Evolutionary conservation across 1,284 basidiomycete genomes (phyloP).

Genomic region (Exobasidium rhododendri): DNA sequence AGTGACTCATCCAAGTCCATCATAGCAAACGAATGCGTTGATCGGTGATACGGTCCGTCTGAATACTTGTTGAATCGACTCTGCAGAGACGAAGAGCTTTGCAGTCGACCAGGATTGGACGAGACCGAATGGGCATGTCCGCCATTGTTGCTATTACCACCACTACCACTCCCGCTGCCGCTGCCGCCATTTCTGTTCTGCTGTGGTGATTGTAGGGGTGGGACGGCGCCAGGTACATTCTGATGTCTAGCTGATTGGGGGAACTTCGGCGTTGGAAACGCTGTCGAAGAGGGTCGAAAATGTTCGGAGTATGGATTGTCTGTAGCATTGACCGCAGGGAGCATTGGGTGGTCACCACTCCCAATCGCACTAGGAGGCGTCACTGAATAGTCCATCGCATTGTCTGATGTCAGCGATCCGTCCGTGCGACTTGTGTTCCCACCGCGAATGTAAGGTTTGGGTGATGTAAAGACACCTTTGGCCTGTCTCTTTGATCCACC

Average conservation of each 20-base stretch:
- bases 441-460: neutral
- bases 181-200: neutral
- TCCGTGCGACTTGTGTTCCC: neutral
- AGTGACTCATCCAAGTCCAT: constrained; percentile 51
- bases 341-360: too few species aligned
- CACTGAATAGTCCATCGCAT: too few species aligned
- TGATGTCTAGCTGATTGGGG: neutral
- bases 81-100: neutral
- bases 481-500: constrained; percentile 3
- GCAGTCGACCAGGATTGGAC: neutral
- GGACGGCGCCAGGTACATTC: neutral
- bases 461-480: neutral
- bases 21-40: constrained; percentile 21
- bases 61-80: neutral
- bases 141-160: neutral
- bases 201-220: neutral
- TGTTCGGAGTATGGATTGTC: neutral
- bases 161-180: constrained; percentile 10
- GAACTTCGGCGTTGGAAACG: neutral
- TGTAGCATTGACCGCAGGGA: too few species aligned
- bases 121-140: neutral
- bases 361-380: too few species aligned
- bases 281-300: neutral
- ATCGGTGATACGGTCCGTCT: neutral
- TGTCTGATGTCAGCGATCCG: neutral